Conservation (phyloP, 2,329 filamentous ascomycete species). For the Aspergillus sojae region DNA sequence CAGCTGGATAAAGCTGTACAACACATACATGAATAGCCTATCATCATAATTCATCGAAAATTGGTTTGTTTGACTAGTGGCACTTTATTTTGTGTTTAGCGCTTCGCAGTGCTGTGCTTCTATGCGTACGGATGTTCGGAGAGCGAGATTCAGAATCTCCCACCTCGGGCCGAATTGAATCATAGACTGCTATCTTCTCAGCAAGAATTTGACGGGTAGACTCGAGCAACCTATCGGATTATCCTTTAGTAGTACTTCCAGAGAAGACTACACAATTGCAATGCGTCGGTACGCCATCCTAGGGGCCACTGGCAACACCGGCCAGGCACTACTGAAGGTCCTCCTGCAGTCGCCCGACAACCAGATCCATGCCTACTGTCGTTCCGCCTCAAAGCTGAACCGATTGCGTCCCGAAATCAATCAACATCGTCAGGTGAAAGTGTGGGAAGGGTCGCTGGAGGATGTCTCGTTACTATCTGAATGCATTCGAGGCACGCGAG, state of each 20-base stretch:
- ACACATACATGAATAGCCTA: too few relatives aligned
- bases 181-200: too few relatives aligned
- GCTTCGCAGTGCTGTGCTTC: too few relatives aligned
- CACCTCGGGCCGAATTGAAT: too few relatives aligned
- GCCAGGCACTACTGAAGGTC: constrained; percentile 44
- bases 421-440: constrained; percentile 35
- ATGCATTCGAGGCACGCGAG: constrained; percentile 40
- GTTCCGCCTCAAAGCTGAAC: constrained; percentile 45
- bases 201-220: fast-evolving
- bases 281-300: constrained; percentile 44
- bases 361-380: constrained; percentile 49
- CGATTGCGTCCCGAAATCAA: constrained; percentile 35
- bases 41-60: too few relatives aligned
- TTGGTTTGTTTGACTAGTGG: too few relatives aligned
- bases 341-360: constrained; percentile 38
- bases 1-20: too few relatives aligned
- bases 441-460: constrained; percentile 48
- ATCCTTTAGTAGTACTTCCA: too few relatives aligned
- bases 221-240: fast-evolving
- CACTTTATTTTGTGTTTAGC: too few relatives aligned
- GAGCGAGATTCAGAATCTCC: too few relatives aligned
- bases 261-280: too few relatives aligned
- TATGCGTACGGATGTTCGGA: too few relatives aligned
- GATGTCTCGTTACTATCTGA: constrained; percentile 42
- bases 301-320: constrained; percentile 50